Evolutionary conservation across 192 early-diverging fungal species (phyloP).

Genomic region (Haplosporangium gracile): DNA sequence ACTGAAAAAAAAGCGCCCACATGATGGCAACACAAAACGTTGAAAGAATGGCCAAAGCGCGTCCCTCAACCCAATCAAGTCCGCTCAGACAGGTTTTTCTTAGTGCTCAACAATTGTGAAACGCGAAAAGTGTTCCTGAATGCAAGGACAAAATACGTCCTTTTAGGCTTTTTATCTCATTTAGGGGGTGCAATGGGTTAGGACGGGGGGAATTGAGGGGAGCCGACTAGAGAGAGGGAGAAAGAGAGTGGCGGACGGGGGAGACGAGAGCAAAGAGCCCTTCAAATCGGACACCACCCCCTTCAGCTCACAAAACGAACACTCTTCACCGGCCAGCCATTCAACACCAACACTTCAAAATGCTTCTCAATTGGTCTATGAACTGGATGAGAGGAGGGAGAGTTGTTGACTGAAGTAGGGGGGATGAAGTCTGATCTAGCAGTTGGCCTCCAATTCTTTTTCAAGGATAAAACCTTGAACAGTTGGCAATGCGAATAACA

Average conservation of each 20-base stretch:
- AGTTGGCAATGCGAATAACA: background rate
- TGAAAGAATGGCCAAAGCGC: no score
- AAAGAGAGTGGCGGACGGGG: background rate
- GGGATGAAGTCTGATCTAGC: no score
- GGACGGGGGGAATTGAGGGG: slow-evolving; percentile 4
- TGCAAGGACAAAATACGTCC: background rate
- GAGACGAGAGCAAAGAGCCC: background rate
- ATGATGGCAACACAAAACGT: no score
- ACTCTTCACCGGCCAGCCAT: no score
- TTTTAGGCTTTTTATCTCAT: background rate
- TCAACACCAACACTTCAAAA: no score
- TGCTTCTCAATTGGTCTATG: no score
- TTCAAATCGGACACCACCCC: background rate
- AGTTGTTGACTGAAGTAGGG: no score
- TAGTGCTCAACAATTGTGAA: background rate
- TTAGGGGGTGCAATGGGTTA: background rate
- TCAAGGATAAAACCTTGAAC: background rate
- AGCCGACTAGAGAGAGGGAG: background rate
- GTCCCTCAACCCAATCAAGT: no score
- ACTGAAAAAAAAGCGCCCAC: no score
- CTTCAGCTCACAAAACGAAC: no score
- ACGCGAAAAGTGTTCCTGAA: background rate
- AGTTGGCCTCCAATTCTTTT: no score
- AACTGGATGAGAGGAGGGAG: no score
- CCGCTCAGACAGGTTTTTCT: background rate